Conservation (phyloP, 306 rosid genomes). For the Quillaja saponaria region DNA sequence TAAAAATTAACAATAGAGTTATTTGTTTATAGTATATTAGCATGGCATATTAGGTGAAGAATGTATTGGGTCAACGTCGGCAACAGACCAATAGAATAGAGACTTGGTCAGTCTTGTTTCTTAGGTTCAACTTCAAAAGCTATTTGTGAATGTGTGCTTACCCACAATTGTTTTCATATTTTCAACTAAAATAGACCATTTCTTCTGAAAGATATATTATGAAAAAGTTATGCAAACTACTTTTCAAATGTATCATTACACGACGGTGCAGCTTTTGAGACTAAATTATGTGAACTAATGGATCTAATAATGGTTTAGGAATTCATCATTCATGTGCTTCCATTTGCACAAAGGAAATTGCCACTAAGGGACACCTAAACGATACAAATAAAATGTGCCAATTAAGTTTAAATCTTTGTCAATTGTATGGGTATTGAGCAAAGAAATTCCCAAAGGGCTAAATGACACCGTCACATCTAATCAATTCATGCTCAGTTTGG, state of each 20-base stretch:
- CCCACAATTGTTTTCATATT: not conserved
- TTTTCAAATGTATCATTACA: constrained; percentile 22
- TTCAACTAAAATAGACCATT: not conserved
- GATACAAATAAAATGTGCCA: constrained; percentile 36
- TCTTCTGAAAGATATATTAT: too few relatives aligned
- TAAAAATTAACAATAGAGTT: too few relatives aligned
- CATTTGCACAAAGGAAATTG: constrained; percentile 27
- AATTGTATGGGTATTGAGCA: constrained; percentile 21
- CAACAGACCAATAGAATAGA: constrained; percentile 12
- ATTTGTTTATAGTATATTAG: too few relatives aligned
- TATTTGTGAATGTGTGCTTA: constrained; percentile 15
- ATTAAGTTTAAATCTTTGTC: not conserved
- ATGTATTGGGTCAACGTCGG: constrained; percentile 41
- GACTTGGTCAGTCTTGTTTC: constrained; percentile 46
- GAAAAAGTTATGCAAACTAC: not conserved
- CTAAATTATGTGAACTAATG: constrained; percentile 16
- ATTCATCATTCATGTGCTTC: constrained; percentile 19
- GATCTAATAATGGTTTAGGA: constrained; percentile 18
- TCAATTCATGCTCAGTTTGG: constrained; percentile 38
- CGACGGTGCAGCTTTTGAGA: constrained; percentile 23
- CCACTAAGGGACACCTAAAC: constrained; percentile 27
- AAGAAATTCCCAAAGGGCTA: constrained; percentile 27
- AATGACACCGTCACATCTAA: constrained; percentile 38
- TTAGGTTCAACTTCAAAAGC: constrained; percentile 24
- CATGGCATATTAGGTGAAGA: constrained; percentile 38